These are phyloP conservation scores for Beta vulgaris DNA, from an alignment of 148 eudicot species.

Conservation along the genomic window DNA sequence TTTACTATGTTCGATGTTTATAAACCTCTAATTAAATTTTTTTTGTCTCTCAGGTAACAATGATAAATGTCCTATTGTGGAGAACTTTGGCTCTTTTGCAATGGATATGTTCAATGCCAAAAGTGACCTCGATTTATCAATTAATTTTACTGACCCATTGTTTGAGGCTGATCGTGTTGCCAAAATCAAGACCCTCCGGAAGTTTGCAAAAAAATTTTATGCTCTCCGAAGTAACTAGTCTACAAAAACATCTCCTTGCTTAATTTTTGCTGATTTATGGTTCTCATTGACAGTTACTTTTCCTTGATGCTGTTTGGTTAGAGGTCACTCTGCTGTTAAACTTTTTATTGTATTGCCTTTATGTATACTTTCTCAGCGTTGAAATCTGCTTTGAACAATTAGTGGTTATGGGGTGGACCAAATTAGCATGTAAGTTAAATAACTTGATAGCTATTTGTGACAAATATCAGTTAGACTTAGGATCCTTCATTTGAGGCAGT, in stretches of 20 bases:
- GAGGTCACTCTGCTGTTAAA: background rate
- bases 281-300: background rate
- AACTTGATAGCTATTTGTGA: background rate
- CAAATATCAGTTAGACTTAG: background rate
- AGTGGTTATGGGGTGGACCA: background rate
- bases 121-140: conserved; percentile 90
- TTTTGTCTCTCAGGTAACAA: conserved; percentile 49
- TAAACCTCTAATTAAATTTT: conserved; percentile 2
- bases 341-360: background rate
- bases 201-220: conserved; percentile 57
- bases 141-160: conserved; percentile 47
- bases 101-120: conserved; percentile 77
- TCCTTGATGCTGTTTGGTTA: background rate
- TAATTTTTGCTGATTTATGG: background rate
- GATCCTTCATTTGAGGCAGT: background rate
- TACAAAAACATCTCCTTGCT: conserved; percentile 5
- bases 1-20: background rate
- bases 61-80: conserved; percentile 58
- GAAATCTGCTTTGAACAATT: background rate
- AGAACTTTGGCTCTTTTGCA: conserved; percentile 73
- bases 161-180: conserved; percentile 40
- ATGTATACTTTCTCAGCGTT: background rate
- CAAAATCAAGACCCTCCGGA: conserved; percentile 59
- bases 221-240: conserved; percentile 59
- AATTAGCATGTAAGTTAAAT: background rate